Evolutionary conservation across 371 early-diverging fungal species (phyloP).

Genomic region (Lichtheimia corymbifera): DNA sequence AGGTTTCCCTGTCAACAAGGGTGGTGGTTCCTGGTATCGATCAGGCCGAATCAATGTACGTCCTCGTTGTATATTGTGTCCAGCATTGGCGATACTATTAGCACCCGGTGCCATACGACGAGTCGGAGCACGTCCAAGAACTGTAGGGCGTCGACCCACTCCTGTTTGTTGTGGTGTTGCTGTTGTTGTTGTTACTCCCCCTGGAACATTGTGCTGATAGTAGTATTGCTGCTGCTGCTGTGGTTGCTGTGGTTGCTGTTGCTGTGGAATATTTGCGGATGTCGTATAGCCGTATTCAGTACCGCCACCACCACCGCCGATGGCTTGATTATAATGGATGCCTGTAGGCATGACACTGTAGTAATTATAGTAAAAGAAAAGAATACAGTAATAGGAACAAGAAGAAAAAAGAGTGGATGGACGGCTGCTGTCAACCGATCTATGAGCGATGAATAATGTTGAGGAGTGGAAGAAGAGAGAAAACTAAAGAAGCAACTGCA

Average conservation of each 20-base stretch:
- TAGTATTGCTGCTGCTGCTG: background rate
- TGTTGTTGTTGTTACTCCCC: background rate
- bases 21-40: conserved; percentile 68
- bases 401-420: conserved; percentile 4
- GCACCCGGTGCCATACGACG: conserved; percentile 51
- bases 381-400: background rate
- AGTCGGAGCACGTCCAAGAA: conserved; percentile 51
- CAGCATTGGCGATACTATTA: conserved; percentile 52
- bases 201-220: background rate
- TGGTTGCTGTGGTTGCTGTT: background rate
- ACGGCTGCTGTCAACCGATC: conserved; percentile 8
- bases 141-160: conserved; percentile 43
- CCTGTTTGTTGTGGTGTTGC: conserved; percentile 15
- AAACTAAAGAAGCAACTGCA: background rate
- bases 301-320: conserved; percentile 11
- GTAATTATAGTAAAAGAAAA: background rate
- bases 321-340: conserved; percentile 13
- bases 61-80: conserved; percentile 64
- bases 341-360: conserved; percentile 9
- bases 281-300: conserved; percentile 2
- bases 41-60: conserved; percentile 79
- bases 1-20: conserved; percentile 67
- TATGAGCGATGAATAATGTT: too few relatives aligned
- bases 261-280: background rate
- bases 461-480: background rate